Evolutionary conservation across 2,329 filamentous ascomycete genomes (phyloP).

Genomic region (Penicillium frequentans): DNA sequence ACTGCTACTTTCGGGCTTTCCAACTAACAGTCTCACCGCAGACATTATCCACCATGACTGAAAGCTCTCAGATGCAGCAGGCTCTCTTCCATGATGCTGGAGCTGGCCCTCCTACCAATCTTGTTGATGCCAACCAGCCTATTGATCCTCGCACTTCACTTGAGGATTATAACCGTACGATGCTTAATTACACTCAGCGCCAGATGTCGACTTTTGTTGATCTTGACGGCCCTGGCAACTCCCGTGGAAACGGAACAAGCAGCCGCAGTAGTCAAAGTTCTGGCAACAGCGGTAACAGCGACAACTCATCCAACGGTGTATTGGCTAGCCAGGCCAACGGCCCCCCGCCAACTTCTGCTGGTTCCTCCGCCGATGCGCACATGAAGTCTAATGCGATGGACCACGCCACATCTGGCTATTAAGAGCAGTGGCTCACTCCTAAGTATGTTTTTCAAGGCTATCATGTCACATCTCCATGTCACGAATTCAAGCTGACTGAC

Average conservation of each 20-base stretch:
- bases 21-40: conserved; percentile 6
- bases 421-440: neutral
- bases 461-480: neutral
- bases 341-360: conserved; percentile 18
- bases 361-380: conserved; percentile 5
- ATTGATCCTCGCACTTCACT: conserved; percentile 29
- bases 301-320: conserved; percentile 19
- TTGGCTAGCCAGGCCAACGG: conserved; percentile 21
- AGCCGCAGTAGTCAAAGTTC: conserved; percentile 33
- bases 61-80: conserved; percentile 14
- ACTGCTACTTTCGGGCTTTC: neutral
- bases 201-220: conserved; percentile 37
- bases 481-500: neutral
- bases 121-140: conserved; percentile 19
- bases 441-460: conserved; percentile 4
- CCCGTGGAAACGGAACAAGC: conserved; percentile 12
- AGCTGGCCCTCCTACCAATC: conserved; percentile 13
- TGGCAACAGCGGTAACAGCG: conserved; percentile 28
- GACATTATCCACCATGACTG: conserved; percentile 19
- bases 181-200: conserved; percentile 40
- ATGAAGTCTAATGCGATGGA: neutral
- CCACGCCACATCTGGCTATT: neutral
- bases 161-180: conserved; percentile 41
- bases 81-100: conserved; percentile 18
- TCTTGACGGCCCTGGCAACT: conserved; percentile 14